These are phyloP conservation scores for Bacterosira constricta DNA, from an alignment of 108 stramenopile genomes.

Conservation along the genomic window DNA sequence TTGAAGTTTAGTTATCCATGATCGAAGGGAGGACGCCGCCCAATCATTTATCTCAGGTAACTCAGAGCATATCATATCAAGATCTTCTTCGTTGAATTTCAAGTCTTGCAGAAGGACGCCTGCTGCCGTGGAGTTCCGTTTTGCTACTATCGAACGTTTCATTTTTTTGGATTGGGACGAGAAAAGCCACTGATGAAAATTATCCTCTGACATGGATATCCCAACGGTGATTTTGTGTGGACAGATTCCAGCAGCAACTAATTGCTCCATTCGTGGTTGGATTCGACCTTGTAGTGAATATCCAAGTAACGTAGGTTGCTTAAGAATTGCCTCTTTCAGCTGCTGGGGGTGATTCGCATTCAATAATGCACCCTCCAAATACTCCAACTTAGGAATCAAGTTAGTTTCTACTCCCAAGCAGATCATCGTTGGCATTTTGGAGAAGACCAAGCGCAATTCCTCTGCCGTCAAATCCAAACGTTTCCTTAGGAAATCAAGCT, in stretches of 20 bases:
- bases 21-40: neutral
- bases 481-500: slow-evolving; percentile 60
- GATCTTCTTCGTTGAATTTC: slow-evolving; percentile 16
- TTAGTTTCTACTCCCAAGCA: slow-evolving; percentile 55
- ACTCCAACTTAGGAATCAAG: slow-evolving; percentile 72
- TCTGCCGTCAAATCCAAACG: slow-evolving; percentile 28
- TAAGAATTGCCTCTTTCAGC: slow-evolving; percentile 52
- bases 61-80: slow-evolving; percentile 3
- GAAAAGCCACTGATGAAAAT: slow-evolving; percentile 67
- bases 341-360: slow-evolving; percentile 8
- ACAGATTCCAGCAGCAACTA: slow-evolving; percentile 50
- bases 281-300: slow-evolving; percentile 79
- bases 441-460: slow-evolving; percentile 56
- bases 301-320: slow-evolving; percentile 73
- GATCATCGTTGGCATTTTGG: slow-evolving; percentile 75
- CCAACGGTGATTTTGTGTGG: slow-evolving; percentile 66
- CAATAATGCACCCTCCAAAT: slow-evolving; percentile 46
- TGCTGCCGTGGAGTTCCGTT: slow-evolving; percentile 15
- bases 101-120: slow-evolving; percentile 7
- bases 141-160: neutral
- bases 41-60: neutral
- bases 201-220: slow-evolving; percentile 65
- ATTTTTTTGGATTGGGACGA: slow-evolving; percentile 23
- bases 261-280: slow-evolving; percentile 63
- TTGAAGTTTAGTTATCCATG: slow-evolving; percentile 14